Conservation (phyloP, 2,329 filamentous ascomycete species). For the Juglanconis sp. region DNA sequence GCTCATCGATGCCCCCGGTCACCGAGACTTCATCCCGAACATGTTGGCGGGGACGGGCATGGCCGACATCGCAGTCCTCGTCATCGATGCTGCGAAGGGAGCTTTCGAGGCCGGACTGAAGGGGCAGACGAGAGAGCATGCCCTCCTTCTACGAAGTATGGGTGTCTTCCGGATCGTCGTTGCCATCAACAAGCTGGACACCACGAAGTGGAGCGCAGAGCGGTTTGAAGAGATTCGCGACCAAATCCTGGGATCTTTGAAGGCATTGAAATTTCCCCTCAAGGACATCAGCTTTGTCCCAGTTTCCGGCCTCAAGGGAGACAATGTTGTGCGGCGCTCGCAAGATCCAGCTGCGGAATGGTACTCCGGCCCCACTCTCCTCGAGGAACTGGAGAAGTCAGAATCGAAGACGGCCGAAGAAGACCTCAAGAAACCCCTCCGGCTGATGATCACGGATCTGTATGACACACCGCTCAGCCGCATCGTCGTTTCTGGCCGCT, state of each 20-base stretch:
- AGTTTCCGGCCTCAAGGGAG: conserved; percentile 82
- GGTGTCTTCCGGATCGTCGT: conserved; percentile 86
- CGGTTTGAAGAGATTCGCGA: conserved; percentile 82
- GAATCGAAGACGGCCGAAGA: conserved; percentile 65
- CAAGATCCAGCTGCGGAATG: conserved; percentile 61
- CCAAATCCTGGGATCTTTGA: conserved; percentile 80
- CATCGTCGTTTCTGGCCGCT: conserved; percentile 78
- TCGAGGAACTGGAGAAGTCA: conserved; percentile 81
- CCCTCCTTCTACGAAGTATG: conserved; percentile 83
- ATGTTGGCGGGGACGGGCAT: conserved; percentile 98
- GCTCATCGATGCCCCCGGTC: conserved; percentile 91
- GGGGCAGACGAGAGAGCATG: conserved; percentile 93
- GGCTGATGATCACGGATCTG: conserved; percentile 84
- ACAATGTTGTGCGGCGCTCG: conserved; percentile 70
- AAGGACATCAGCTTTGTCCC: conserved; percentile 86
- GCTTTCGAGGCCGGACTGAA: conserved; percentile 92
- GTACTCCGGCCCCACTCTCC: conserved; percentile 76
- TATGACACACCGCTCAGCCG: conserved; percentile 80
- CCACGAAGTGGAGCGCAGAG: conserved; percentile 75
- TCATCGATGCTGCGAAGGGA: conserved; percentile 86
- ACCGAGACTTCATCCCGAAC: conserved; percentile 94
- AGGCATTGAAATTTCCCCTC: conserved; percentile 73
- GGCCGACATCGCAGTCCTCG: conserved; percentile 91
- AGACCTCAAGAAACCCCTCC: conserved; percentile 68
- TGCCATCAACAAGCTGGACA: conserved; percentile 93